These are phyloP conservation scores for Boletus vinaceobasis DNA, from an alignment of 768 basidiomycete species.

Conservation along the genomic window DNA sequence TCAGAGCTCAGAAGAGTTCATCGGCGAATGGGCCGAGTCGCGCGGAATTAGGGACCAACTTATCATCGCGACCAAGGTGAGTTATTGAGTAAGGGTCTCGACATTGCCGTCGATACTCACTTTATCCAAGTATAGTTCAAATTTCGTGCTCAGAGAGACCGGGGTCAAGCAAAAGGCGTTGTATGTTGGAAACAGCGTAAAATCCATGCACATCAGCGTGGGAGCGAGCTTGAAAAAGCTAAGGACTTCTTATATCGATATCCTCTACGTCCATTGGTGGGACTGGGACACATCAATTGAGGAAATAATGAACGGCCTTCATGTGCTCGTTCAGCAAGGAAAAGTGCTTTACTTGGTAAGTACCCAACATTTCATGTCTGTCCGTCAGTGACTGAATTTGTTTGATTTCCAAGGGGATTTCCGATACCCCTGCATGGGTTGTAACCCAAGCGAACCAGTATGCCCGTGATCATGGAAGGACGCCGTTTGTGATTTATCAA, in stretches of 20 bases:
- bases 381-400: neutral
- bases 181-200: slow-evolving; percentile 48
- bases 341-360: slow-evolving; percentile 42
- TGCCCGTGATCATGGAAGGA: slow-evolving; percentile 44
- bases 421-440: slow-evolving; percentile 48
- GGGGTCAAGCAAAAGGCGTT: slow-evolving; percentile 32
- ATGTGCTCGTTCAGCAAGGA: slow-evolving; percentile 39
- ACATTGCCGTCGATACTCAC: slow-evolving; percentile 7
- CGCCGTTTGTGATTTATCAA: slow-evolving; percentile 54
- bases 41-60: slow-evolving; percentile 44
- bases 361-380: neutral
- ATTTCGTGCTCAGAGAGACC: slow-evolving; percentile 13
- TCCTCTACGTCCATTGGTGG: slow-evolving; percentile 55
- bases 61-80: slow-evolving; percentile 40
- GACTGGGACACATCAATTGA: slow-evolving; percentile 42
- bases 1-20: slow-evolving; percentile 40
- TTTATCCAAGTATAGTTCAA: slow-evolving; percentile 19
- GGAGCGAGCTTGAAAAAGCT: slow-evolving; percentile 24
- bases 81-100: neutral
- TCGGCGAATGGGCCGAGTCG: slow-evolving; percentile 47
- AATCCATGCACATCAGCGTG: slow-evolving; percentile 41
- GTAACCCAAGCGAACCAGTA: slow-evolving; percentile 49
- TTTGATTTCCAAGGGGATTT: slow-evolving; percentile 30
- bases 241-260: slow-evolving; percentile 46
- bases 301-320: slow-evolving; percentile 45